Conservation (phyloP, 2,329 filamentous ascomycete genomes). For the Fusarium sp. region DNA sequence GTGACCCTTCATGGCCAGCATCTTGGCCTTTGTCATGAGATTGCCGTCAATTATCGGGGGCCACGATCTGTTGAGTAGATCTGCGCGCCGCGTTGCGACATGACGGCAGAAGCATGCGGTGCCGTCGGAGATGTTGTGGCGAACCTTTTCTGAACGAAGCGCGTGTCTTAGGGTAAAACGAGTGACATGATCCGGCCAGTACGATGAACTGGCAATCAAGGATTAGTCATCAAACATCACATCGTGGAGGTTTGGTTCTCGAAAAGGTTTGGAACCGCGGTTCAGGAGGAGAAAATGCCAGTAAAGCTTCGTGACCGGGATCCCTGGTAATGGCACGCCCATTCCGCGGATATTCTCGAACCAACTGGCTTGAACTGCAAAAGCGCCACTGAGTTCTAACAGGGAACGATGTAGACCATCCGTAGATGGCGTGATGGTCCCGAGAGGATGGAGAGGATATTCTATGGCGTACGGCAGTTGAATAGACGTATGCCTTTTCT, state of each 20-base stretch:
- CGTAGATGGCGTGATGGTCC: conserved; percentile 4
- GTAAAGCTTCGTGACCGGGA: neutral
- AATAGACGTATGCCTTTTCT: conserved; percentile 25
- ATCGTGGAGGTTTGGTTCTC: neutral
- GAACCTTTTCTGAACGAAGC: conserved; percentile 14
- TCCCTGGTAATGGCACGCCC: neutral
- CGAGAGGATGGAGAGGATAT: neutral
- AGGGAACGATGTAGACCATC: neutral
- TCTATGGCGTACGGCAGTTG: conserved; percentile 33
- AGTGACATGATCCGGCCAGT: conserved; percentile 5
- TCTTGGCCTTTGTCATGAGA: neutral
- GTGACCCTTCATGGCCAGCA: conserved; percentile 6
- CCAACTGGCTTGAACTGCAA: conserved; percentile 7
- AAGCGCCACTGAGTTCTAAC: conserved; percentile 10
- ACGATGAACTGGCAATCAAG: conserved; percentile 9
- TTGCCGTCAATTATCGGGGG: conserved; percentile 3
- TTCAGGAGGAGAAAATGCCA: neutral
- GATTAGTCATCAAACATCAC: conserved; percentile 14
- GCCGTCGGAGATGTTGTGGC: neutral
- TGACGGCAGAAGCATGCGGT: neutral
- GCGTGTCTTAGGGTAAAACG: neutral
- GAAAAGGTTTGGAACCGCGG: neutral
- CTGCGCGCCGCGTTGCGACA: conserved; percentile 8
- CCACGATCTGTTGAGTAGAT: conserved; percentile 14
- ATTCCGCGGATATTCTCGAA: conserved; percentile 35